phyloP scores from a whole-genome alignment of 2,329 filamentous ascomycete genomes.

The Rugonectria rugulosa region DNA sequence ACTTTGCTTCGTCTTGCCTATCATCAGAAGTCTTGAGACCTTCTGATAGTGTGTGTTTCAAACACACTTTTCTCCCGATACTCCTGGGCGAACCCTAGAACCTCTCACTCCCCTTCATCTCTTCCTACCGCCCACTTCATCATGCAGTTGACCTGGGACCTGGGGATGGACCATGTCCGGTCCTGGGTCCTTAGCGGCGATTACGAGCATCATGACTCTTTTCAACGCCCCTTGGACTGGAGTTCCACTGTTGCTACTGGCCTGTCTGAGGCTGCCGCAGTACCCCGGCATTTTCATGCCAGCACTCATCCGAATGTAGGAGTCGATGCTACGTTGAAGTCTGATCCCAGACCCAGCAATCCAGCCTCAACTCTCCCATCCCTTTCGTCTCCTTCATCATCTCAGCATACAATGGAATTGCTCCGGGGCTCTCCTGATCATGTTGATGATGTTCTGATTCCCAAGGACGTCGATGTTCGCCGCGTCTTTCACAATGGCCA shows the following conservation, averaged over 20 bases:
- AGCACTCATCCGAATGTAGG: slow-evolving; percentile 29
- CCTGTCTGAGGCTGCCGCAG: slow-evolving; percentile 33
- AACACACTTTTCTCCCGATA: background rate
- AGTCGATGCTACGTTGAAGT: slow-evolving; percentile 19
- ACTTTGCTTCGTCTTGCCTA: background rate
- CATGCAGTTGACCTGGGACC: slow-evolving; percentile 41
- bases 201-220: slow-evolving; percentile 29
- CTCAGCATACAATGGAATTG: slow-evolving; percentile 13
- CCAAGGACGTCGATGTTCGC: slow-evolving; percentile 28
- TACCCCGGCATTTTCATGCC: slow-evolving; percentile 27
- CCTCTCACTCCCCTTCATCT: slow-evolving; percentile 6
- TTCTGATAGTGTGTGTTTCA: background rate
- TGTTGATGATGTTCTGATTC: slow-evolving; percentile 34
- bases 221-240: slow-evolving; percentile 33
- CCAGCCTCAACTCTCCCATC: slow-evolving; percentile 17
- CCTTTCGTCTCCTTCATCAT: slow-evolving; percentile 12
- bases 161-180: slow-evolving; percentile 39
- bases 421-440: slow-evolving; percentile 25
- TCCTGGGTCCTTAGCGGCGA: slow-evolving; percentile 38
- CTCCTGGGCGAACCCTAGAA: slow-evolving; percentile 5
- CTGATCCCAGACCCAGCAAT: slow-evolving; percentile 25
- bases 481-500: slow-evolving; percentile 32
- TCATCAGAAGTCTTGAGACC: no score
- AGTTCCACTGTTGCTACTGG: slow-evolving; percentile 37
- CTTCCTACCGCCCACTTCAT: slow-evolving; percentile 16